These are phyloP conservation scores for Septoria petroselini DNA, from an alignment of 2,329 filamentous ascomycete species.

Conservation along the genomic window DNA sequence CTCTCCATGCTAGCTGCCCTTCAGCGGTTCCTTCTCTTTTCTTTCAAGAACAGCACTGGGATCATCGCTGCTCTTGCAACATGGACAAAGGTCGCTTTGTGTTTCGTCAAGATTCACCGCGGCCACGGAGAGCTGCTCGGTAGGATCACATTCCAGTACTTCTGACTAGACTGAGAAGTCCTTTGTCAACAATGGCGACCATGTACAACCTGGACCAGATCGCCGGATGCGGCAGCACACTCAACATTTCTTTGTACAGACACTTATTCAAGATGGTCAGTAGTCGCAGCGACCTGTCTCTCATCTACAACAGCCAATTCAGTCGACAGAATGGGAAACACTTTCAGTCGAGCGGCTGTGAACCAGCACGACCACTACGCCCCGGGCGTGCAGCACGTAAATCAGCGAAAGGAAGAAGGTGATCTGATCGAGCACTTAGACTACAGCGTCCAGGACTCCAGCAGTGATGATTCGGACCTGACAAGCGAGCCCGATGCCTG, in stretches of 20 bases:
- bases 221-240: constrained; percentile 8
- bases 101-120: too few species aligned
- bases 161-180: not conserved
- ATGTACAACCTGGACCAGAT: not conserved
- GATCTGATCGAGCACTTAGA: not conserved
- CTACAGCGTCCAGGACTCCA: too few species aligned
- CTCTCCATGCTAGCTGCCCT: not conserved
- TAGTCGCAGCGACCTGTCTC: not conserved
- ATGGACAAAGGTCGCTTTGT: too few species aligned
- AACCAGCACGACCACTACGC: not conserved
- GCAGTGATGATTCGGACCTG: too few species aligned
- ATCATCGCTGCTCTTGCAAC: too few species aligned
- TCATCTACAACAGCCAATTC: not conserved
- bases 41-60: too few species aligned
- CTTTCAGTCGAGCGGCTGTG: not conserved
- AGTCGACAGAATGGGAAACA: constrained; percentile 1
- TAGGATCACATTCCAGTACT: not conserved
- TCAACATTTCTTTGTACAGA: constrained; percentile 7
- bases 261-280: constrained; percentile 1
- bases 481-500: not conserved
- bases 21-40: too few species aligned
- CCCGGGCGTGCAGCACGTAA: too few species aligned
- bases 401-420: too few species aligned
- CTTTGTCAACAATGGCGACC: constrained; percentile 3
- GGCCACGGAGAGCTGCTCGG: too few species aligned